phyloP scores from a whole-genome alignment of 495 filamentous ascomycete species.

The Penicillium waksmanii region DNA sequence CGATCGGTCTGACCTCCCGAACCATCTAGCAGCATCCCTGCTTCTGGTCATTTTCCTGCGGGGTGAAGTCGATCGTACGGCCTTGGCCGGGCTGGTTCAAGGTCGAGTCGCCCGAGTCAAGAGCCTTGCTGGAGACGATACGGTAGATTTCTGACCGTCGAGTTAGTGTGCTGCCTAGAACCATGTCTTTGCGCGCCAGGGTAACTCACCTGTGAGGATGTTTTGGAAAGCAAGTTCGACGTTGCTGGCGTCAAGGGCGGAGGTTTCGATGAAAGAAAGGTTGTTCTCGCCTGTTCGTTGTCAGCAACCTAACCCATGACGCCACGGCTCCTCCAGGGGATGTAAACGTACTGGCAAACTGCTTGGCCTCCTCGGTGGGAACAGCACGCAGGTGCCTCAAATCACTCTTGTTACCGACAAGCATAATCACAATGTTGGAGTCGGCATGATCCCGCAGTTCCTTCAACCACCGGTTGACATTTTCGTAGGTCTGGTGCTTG shows the following conservation, averaged over 20 bases:
- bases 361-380: slow-evolving; percentile 96
- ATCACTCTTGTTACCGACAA: slow-evolving; percentile 99
- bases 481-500: slow-evolving; percentile 99
- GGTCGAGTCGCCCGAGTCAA: slow-evolving; percentile 79
- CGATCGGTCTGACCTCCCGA: slow-evolving; percentile 37
- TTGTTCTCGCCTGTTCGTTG: slow-evolving; percentile 36
- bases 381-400: slow-evolving; percentile 96
- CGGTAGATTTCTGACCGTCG: slow-evolving; percentile 86
- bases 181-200: slow-evolving; percentile 5
- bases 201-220: slow-evolving; percentile 86
- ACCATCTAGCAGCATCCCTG: slow-evolving; percentile 81
- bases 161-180: slow-evolving; percentile 5
- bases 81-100: slow-evolving; percentile 74
- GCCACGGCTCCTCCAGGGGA: neutral
- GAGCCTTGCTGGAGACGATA: slow-evolving; percentile 96
- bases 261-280: slow-evolving; percentile 86
- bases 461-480: slow-evolving; percentile 98
- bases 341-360: slow-evolving; percentile 85
- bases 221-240: slow-evolving; percentile 99
- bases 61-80: slow-evolving; percentile 77
- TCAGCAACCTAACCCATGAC: neutral
- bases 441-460: slow-evolving; percentile 98
- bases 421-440: slow-evolving; percentile 99
- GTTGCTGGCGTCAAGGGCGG: slow-evolving; percentile 97
- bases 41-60: slow-evolving; percentile 75